phyloP scores from a whole-genome alignment of 805 yeast genomes.

The Clavispora phyllophila region DNA sequence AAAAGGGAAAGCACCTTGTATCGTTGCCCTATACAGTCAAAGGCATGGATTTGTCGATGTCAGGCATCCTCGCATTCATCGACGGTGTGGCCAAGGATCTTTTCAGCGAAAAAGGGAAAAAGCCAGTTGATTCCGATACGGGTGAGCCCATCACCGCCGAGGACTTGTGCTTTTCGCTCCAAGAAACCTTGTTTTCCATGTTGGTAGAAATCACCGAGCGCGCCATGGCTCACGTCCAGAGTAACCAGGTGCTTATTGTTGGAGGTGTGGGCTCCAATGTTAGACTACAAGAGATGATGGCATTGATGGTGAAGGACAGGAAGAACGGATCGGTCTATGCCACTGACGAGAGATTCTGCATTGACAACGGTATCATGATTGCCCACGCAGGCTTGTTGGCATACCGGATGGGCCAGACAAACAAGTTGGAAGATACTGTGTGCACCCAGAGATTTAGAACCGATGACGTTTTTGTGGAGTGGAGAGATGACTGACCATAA shows the following conservation, averaged over 20 bases:
- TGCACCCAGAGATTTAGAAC: constrained; percentile 94
- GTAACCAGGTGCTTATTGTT: constrained; percentile 85
- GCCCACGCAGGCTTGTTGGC: constrained; percentile 95
- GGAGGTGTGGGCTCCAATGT: constrained; percentile 99
- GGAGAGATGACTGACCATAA: constrained; percentile 62
- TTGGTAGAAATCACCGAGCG: constrained; percentile 95
- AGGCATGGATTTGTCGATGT: constrained; percentile 97
- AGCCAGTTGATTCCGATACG: constrained; percentile 33
- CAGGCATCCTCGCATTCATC: constrained; percentile 85
- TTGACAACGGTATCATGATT: constrained; percentile 97
- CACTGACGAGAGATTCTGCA: constrained; percentile 94
- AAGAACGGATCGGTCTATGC: constrained; percentile 81
- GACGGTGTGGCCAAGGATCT: constrained; percentile 76
- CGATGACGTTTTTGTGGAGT: constrained; percentile 83
- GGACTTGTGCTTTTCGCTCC: constrained; percentile 89
- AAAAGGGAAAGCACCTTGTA: constrained; percentile 56
- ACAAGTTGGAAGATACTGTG: constrained; percentile 60
- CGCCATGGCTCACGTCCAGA: constrained; percentile 95
- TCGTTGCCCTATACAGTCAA: constrained; percentile 93
- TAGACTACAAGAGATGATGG: constrained; percentile 94
- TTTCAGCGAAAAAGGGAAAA: constrained; percentile 41
- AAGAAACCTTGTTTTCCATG: constrained; percentile 92
- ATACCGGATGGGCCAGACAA: constrained; percentile 74
- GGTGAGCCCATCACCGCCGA: constrained; percentile 64
- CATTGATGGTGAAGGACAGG: constrained; percentile 83